Conservation (phyloP, 495 filamentous ascomycete genomes). For the Geoglossum glabrum region DNA sequence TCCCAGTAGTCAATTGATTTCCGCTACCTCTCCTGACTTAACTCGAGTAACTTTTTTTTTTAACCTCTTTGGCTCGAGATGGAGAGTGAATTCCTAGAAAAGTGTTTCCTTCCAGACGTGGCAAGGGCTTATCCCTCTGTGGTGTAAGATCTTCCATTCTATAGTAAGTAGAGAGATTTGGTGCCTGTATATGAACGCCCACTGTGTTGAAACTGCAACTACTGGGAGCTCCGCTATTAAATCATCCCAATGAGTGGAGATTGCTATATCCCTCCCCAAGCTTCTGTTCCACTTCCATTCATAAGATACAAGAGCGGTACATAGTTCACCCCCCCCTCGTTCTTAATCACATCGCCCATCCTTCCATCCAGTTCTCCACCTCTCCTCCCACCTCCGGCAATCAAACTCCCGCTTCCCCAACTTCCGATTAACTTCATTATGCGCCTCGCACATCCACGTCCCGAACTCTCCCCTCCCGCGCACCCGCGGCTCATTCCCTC, state of each 20-base stretch:
- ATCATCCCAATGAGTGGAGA: background rate
- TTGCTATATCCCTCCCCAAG: background rate
- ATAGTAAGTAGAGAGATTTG: background rate
- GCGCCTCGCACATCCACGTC: constrained; percentile 87
- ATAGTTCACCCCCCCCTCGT: background rate
- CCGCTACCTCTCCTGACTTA: background rate
- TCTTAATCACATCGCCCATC: constrained; percentile 41
- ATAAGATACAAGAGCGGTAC: background rate
- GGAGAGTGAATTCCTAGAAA: background rate
- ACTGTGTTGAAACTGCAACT: background rate
- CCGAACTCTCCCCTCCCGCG: constrained; percentile 57
- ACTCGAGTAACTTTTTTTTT: background rate
- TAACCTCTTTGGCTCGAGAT: background rate
- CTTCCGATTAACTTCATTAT: constrained; percentile 93
- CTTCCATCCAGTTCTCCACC: constrained; percentile 86
- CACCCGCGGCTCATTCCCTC: constrained; percentile 47
- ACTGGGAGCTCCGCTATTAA: background rate
- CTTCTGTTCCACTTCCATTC: background rate
- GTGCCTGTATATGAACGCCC: background rate
- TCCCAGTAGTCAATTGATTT: background rate
- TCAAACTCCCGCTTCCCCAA: constrained; percentile 84
- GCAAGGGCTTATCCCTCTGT: background rate
- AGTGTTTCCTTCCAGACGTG: background rate
- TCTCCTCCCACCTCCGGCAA: constrained; percentile 77
- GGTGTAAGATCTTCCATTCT: background rate